Percentiles rank a stretch among this genome's conserved stretches.
Conservation (phyloP, 139 green algal species). For the Chlorella sp. region DNA sequence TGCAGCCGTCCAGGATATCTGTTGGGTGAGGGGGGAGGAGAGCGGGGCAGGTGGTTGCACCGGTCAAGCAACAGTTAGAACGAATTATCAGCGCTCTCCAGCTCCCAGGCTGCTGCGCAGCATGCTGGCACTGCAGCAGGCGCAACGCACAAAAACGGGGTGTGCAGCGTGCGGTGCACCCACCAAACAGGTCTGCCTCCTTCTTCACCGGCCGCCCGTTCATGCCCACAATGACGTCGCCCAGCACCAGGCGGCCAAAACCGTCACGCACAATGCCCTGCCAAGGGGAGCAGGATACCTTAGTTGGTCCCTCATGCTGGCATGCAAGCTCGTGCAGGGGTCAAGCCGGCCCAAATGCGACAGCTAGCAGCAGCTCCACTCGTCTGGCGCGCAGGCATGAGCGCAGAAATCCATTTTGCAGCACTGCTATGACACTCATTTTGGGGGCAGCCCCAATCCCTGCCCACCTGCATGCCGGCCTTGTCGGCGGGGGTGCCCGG, state of each 20-base stretch:
- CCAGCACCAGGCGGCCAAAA: slow-evolving; percentile 55
- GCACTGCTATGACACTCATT: no score
- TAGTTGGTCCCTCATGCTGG: no score
- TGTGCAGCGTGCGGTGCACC: not conserved
- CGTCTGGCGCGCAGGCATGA: no score
- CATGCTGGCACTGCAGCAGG: no score
- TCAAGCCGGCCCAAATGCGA: no score
- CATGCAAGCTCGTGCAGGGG: no score
- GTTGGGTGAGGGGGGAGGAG: not conserved
- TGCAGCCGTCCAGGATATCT: slow-evolving; percentile 64
- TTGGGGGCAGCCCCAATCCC: not conserved
- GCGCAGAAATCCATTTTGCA: no score
- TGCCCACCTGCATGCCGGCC: slow-evolving; percentile 51
- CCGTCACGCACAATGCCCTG: slow-evolving; percentile 48
- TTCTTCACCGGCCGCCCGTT: slow-evolving; percentile 57
- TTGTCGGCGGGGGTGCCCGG: slow-evolving; percentile 78
- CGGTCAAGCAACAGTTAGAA: no score
- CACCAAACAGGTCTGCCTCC: slow-evolving; percentile 68
- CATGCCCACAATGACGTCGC: slow-evolving; percentile 69
- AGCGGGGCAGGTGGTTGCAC: no score
- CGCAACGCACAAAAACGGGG: not conserved
- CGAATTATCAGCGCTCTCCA: no score
- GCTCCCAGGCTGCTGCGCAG: no score
- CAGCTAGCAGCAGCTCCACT: no score
- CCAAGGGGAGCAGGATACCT: not conserved